Percentiles rank a stretch among this genome's conserved stretches.
phyloP scores from a whole-genome alignment of 2,329 filamentous ascomycete species.

The Neonectria faginata region DNA sequence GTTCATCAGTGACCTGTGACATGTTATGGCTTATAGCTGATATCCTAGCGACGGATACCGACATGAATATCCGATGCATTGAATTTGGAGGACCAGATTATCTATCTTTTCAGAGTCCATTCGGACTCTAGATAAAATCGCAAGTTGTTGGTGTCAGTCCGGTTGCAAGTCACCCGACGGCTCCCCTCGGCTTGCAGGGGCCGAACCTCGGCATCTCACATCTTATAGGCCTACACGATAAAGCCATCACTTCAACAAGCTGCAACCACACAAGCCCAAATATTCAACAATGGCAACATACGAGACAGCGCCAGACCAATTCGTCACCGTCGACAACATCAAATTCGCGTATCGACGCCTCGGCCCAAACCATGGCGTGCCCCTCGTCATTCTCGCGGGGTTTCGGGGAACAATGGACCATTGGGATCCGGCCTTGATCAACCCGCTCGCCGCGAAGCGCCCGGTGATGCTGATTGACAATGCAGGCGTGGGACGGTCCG shows the following conservation, averaged over 20 bases:
- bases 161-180: neutral
- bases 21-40: too few relatives aligned
- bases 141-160: too few relatives aligned
- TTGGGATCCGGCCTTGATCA: constrained; percentile 59
- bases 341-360: constrained; percentile 50
- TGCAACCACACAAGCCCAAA: neutral
- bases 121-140: too few relatives aligned
- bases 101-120: too few relatives aligned
- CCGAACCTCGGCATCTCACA: constrained; percentile 5
- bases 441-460: constrained; percentile 55
- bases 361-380: constrained; percentile 46
- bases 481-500: constrained; percentile 59
- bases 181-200: neutral
- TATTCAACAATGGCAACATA: constrained; percentile 45
- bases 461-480: constrained; percentile 61
- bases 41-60: too few relatives aligned
- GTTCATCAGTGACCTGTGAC: too few relatives aligned
- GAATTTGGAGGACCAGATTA: neutral
- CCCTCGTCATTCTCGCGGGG: constrained; percentile 49
- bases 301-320: constrained; percentile 45
- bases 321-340: constrained; percentile 47
- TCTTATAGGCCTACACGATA: neutral
- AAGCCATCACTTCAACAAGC: neutral
- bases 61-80: neutral
- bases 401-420: constrained; percentile 54